phyloP scores from a whole-genome alignment of 129 eudicot genomes.

The Centaurea solstitialis region DNA sequence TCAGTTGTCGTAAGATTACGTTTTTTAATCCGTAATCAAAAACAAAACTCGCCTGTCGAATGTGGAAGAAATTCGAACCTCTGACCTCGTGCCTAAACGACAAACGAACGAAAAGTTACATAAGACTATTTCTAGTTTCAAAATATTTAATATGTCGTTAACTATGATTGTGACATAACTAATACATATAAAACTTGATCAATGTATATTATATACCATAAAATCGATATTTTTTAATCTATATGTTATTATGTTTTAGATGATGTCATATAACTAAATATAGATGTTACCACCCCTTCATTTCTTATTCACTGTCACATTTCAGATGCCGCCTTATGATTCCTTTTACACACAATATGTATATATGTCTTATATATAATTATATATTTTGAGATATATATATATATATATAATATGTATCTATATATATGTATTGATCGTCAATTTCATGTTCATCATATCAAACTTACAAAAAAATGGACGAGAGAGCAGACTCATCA shows the following conservation, averaged over 20 bases:
- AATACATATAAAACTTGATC: too few species aligned
- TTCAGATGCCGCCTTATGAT: constrained; percentile 13
- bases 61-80: too few species aligned
- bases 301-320: constrained; percentile 5
- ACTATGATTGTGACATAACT: too few species aligned
- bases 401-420: neutral
- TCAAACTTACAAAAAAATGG: constrained; percentile 12
- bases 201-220: too few species aligned
- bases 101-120: too few species aligned
- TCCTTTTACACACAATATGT: constrained; percentile 6
- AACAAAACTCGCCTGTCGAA: too few species aligned
- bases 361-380: neutral
- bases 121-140: too few species aligned
- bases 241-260: neutral
- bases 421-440: neutral
- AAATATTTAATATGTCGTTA: too few species aligned
- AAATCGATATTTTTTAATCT: too few species aligned
- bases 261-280: neutral
- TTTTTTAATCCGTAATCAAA: too few species aligned
- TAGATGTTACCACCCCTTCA: constrained; percentile 1
- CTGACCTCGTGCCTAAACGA: too few species aligned
- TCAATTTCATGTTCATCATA: neutral
- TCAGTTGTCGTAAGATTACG: too few species aligned
- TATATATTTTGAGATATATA: neutral
- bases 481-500: constrained; percentile 31